phyloP scores from a whole-genome alignment of 495 filamentous ascomycete genomes.

The Xylaria longipes region DNA sequence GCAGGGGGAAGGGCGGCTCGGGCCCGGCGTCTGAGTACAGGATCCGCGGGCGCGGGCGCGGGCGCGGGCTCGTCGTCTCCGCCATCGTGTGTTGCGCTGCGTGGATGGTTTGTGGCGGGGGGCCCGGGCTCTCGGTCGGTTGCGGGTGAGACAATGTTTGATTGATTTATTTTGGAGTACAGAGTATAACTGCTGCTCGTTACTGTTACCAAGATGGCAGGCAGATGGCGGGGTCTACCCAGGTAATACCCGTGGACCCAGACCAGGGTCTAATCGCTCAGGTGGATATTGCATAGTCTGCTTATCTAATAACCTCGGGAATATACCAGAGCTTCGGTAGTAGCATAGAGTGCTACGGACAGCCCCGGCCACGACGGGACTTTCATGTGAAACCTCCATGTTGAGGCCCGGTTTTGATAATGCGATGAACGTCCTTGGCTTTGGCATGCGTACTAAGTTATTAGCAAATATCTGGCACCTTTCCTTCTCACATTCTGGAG shows the following conservation, averaged over 20 bases:
- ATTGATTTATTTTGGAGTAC: not conserved
- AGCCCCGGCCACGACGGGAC: no score
- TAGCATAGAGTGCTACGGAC: not conserved
- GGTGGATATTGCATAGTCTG: no score
- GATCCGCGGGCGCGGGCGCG: slow-evolving; percentile 64
- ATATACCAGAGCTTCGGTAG: not conserved
- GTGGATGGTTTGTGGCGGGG: not conserved
- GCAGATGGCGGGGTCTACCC: not conserved
- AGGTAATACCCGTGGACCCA: no score
- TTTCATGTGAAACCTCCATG: not conserved
- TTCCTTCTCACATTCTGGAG: not conserved
- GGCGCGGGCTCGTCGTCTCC: slow-evolving; percentile 42
- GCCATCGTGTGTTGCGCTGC: slow-evolving; percentile 12
- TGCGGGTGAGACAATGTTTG: not conserved
- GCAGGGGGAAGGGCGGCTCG: slow-evolving; percentile 77
- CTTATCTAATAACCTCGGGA: not conserved
- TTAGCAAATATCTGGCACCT: not conserved
- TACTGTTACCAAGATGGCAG: not conserved
- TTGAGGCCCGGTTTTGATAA: not conserved
- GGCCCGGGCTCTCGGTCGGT: not conserved
- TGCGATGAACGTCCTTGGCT: not conserved
- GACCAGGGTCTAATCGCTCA: no score
- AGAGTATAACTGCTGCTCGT: not conserved
- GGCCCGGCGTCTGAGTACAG: slow-evolving; percentile 76
- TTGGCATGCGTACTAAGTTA: not conserved